Evolutionary conservation across 352 stramenopile genomes (phyloP), one percentile per base, ranked within the genome.

Genomic region (Pythium phragmiticola): DNA sequence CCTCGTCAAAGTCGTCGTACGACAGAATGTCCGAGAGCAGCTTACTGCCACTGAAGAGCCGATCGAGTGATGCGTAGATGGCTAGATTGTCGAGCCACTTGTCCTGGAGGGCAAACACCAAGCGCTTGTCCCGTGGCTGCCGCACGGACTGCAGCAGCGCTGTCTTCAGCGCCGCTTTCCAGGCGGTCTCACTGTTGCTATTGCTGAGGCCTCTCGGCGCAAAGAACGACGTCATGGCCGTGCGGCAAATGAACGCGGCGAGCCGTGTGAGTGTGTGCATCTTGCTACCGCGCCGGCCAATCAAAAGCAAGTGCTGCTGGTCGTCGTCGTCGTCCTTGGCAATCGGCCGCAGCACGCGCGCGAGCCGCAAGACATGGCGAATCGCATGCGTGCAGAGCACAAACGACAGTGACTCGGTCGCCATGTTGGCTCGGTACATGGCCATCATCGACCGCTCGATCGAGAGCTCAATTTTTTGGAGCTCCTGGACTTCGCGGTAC

Each of bases 31-130:
- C 73, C 1, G 68, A 63, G 2, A 69, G 66, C 3, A 84, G 39
- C 26, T 67, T 73, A 26, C 68, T 57, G 0, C 77, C 82, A 17
- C 69, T 74, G 4, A 91, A 59, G 49, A 85, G 81, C 19, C 68
- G 64, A 62, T 87, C 77, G 14, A 91, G 37, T 13, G 68, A 56
- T 9, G 65, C 76, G 23, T 88, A 87, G 16, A 77, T 75, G 0
- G 60, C 57, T 2, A 63, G 41, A 26, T 69, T 37, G 17, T 67
- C 48, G 11, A 87, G 57, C 23, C 63, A 63, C 7, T 46, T 21
- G 49, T 90, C 78, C 41, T 92, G 87, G 21, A 92, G 55, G 23
- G 92, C 72, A 14, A 92, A 69, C 14, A 94, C 78, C 2, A 80
- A 28, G 0, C 68, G 46, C 5, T 80, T 52, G 28, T 88, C 76